Evolutionary conservation across 2,329 filamentous ascomycete species (phyloP), one percentile per base, ranked within the genome.

Genomic region (Alternaria ethzedia): DNA sequence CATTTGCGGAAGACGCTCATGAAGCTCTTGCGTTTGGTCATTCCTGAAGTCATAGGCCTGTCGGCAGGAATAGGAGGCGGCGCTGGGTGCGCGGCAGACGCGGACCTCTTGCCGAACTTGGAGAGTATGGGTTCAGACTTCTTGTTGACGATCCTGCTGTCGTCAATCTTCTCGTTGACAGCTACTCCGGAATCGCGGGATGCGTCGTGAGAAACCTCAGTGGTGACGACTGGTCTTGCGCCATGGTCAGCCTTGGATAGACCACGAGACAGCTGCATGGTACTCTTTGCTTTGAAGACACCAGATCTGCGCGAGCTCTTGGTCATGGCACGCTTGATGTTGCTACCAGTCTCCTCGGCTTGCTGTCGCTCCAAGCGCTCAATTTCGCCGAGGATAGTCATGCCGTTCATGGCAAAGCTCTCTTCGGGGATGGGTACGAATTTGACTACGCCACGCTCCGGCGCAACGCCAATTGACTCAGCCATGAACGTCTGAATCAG

Each of bases 401-500:
- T 89, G 11, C 92, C 90, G 57, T 90, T 89, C 56, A 85, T 89
- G 0, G 91, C 93, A 15, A 92, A 80, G 66, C 91, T 90, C 59
- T 93, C 90, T 71, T 95, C 92, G 0, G 86, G 78, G 5, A 93
- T 86, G 1, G 90, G 82, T 7, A 89, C 80, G 72, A 95, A 97
- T 32, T 89, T 88, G 59, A 97, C 81, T 32, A 94, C 85, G 2
- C 94, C 93, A 43, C 92, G 86, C 1, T 87, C 83, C 0, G 89
- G 79, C 0, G 84, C 73, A 3, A 97, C 91, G 2, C 87, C 86
- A 0, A 97, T 83, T 1, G 89, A 84, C 23, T 93, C 90, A 13
- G 89, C 85, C 78, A 97, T 86, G 76, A 91, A 90, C n/a, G 84
- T 85, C 75, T 96, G 92, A 4, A 96, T 86, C 17, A 96, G 81